phyloP scores from a whole-genome alignment of 1,284 basidiomycete genomes.

The Malassezia caprae region DNA sequence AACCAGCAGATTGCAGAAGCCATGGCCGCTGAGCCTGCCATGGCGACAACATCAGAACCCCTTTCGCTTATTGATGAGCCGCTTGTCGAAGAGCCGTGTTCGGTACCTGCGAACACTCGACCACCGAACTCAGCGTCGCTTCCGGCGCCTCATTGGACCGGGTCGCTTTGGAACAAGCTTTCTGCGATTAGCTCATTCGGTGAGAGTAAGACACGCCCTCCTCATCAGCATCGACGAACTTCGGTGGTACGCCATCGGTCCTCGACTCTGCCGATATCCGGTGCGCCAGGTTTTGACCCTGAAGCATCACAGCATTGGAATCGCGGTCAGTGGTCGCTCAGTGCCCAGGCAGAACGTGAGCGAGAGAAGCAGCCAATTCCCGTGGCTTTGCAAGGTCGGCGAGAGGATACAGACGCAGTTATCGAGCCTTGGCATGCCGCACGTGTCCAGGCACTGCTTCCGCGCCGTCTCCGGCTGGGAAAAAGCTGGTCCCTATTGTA shows the following conservation, averaged over 20 bases:
- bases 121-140: neutral
- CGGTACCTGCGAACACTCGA: neutral
- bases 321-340: slow-evolving; percentile 38
- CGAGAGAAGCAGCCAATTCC: slow-evolving; percentile 21
- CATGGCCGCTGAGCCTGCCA: slow-evolving; percentile 1
- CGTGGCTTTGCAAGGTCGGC: slow-evolving; percentile 29
- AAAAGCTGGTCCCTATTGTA: slow-evolving; percentile 77
- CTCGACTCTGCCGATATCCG: slow-evolving; percentile 12
- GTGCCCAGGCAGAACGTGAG: slow-evolving; percentile 12
- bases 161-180: slow-evolving; percentile 9
- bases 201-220: neutral
- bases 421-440: slow-evolving; percentile 34
- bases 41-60: slow-evolving; percentile 11
- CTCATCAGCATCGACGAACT: neutral
- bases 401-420: slow-evolving; percentile 33
- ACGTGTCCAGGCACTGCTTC: slow-evolving; percentile 51
- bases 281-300: slow-evolving; percentile 40
- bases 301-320: slow-evolving; percentile 31
- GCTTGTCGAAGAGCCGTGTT: neutral
- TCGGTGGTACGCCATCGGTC: slow-evolving; percentile 8
- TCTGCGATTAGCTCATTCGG: slow-evolving; percentile 1
- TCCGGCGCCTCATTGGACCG: neutral
- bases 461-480: slow-evolving; percentile 68
- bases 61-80: neutral
- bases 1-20: neutral